These are phyloP conservation scores for Castanea mollissima DNA, from an alignment of 306 rosid genomes.

Conservation along the genomic window DNA sequence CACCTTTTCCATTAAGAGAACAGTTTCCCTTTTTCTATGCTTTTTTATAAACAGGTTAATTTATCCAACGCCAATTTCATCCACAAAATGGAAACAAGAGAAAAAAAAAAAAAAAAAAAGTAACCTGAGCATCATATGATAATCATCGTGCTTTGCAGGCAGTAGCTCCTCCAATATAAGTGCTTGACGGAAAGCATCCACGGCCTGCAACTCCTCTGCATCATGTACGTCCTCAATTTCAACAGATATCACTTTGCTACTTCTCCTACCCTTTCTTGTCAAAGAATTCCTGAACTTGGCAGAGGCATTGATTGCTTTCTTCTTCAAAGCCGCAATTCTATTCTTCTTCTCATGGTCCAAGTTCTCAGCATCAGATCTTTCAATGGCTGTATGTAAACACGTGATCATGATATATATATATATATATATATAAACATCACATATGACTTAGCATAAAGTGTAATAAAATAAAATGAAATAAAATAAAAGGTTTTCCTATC, in stretches of 20 bases:
- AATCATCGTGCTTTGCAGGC: constrained; percentile 84
- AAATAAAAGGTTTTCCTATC: background rate
- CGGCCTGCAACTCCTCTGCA: constrained; percentile 65
- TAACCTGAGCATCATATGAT: constrained; percentile 86
- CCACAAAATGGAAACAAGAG: background rate
- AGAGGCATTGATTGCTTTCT: constrained; percentile 67
- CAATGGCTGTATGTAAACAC: constrained; percentile 16
- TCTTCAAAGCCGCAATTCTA: constrained; percentile 47
- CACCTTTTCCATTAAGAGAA: background rate
- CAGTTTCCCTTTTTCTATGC: background rate
- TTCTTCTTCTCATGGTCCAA: constrained; percentile 47
- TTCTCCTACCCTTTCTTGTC: constrained; percentile 61
- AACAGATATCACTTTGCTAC: constrained; percentile 72
- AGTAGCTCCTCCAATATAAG: constrained; percentile 73
- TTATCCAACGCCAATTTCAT: background rate
- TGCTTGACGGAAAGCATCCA: constrained; percentile 73
- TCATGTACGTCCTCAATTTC: constrained; percentile 80
- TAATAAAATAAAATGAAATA: background rate
- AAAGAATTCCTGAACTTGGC: constrained; percentile 58
- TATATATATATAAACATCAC: background rate
- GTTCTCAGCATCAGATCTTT: constrained; percentile 31
- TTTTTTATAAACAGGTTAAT: background rate
- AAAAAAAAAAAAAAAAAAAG: background rate
- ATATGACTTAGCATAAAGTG: background rate
- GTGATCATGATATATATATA: background rate